Conservation (phyloP, 352 stramenopile genomes). For the Achlya hypogyna region DNA sequence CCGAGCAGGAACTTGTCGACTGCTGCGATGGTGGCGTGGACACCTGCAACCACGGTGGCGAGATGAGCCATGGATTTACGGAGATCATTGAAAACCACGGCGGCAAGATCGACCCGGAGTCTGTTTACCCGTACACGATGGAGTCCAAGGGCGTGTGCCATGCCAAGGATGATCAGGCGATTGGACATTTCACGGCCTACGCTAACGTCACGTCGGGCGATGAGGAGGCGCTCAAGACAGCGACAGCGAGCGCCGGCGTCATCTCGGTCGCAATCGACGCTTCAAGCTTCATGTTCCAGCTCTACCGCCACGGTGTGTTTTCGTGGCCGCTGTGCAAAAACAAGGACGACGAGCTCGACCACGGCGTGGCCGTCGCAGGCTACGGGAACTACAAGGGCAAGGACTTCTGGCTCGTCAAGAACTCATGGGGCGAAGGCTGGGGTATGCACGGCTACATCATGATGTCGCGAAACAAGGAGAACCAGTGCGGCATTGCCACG, state of each 20-base stretch:
- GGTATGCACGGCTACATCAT: conserved; percentile 86
- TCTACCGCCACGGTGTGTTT: conserved; percentile 70
- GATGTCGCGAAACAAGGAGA: conserved; percentile 69
- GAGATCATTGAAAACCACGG: conserved; percentile 35
- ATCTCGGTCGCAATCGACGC: conserved; percentile 85
- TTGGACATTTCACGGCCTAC: conserved; percentile 45
- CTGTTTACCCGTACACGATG: conserved; percentile 34
- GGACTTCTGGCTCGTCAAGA: conserved; percentile 93
- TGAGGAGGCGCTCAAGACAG: conserved; percentile 76
- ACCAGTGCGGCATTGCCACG: conserved; percentile 92
- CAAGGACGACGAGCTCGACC: conserved; percentile 72
- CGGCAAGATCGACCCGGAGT: conserved; percentile 31
- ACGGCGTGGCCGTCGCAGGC: conserved; percentile 89
- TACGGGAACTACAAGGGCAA: conserved; percentile 86
- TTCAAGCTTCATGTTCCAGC: conserved; percentile 66
- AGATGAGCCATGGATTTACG: conserved; percentile 35
- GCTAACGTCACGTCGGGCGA: conserved; percentile 62
- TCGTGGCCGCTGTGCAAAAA: conserved; percentile 33
- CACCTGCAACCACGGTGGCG: conserved; percentile 33
- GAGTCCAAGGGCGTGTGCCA: conserved; percentile 29
- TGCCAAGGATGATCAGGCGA: conserved; percentile 27
- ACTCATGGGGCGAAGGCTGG: conserved; percentile 87
- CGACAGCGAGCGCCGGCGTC: conserved; percentile 71
- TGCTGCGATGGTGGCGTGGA: conserved; percentile 27
- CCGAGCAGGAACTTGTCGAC: conserved; percentile 47